Base-by-base conservation (phyloP, 2,329 filamentous ascomycete genomes). In the Fusarium marasasianum region DNA sequence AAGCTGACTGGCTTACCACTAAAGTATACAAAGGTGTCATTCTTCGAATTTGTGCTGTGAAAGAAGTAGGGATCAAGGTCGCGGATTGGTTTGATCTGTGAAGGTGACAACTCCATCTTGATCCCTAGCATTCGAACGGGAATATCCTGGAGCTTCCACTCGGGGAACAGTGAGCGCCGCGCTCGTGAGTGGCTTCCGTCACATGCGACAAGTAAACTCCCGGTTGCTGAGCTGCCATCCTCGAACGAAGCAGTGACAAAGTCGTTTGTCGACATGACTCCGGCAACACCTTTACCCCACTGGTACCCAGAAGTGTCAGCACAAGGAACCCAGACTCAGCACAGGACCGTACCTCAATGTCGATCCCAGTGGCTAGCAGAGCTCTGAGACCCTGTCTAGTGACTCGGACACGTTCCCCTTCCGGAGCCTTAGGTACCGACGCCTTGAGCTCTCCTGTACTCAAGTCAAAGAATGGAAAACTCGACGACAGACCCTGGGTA, bases 391-490 rank as follows among this genome's bases (percentile, higher is more conserved):
- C 81, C 51, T 86, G 83, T 11, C 88, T 79, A 13, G 83, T 84
- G 1, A 90, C 86, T 6, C 88, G 80, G 33, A 88, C 84, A 3
- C 86, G 81, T 43, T 84, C 79, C 17, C 82, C 80, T 24, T 87
- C 84, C 0, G 85, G 82, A 1, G 86, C 83, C 47, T 81, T 80
- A 22, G 84, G 88, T 15, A 84, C 83, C 1, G 84, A 81, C 0
- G 80, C 76, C 48, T 79, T 80, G 9, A 83, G 73, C 55, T 86
- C 81, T 8, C 85, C 87, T 0, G 84, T 87, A 73, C 81, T 86
- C 22, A 91, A 82, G 77, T 92, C 86, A 50, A 89, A 88, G 69
- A 90, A 89, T 0, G 87, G 84, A 59, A 90, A 90, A 2, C 82
- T 82, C 0, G 88, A 87, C 2, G 82, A 80, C 33, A 85, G 79